Percentiles rank a stretch among this genome's conserved stretches.
These are phyloP conservation scores for Zoysia pacifica DNA, from an alignment of 176 grass and related monocot species.

Conservation along the genomic window DNA sequence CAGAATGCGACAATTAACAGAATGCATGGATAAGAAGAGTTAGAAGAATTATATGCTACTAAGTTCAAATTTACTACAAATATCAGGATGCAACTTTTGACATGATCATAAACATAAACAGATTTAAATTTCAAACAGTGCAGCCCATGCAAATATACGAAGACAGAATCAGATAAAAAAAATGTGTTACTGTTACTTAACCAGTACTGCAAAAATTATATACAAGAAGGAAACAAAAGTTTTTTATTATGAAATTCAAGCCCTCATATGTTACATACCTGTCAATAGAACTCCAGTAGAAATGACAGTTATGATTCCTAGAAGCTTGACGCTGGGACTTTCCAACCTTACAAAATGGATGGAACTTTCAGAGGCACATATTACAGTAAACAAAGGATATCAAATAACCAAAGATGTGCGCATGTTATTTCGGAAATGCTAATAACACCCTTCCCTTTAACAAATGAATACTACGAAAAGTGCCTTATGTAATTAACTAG, in stretches of 20 bases:
- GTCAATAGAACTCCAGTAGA: constrained; percentile 90
- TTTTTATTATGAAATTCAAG: background rate
- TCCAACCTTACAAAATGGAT: constrained; percentile 77
- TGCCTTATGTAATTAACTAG: background rate
- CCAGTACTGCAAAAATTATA: constrained; percentile 15
- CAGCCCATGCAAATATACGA: background rate
- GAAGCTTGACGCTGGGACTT: constrained; percentile 90
- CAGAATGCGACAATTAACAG: background rate
- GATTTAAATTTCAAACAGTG: constrained; percentile 20
- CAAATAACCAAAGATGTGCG: background rate
- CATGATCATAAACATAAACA: constrained; percentile 1
- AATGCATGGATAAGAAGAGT: constrained; percentile 10
- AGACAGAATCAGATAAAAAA: background rate
- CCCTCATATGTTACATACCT: constrained; percentile 47
- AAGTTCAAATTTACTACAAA: constrained; percentile 10
- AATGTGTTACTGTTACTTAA: background rate
- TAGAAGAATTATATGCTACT: background rate
- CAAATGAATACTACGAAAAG: no score
- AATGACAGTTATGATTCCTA: constrained; percentile 91
- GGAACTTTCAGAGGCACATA: constrained; percentile 30
- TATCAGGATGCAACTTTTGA: background rate
- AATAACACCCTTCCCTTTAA: no score
- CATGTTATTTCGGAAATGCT: background rate
- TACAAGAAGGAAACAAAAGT: constrained; percentile 12
- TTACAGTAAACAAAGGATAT: background rate